Evolutionary conservation across 306 rosid genomes (phyloP), one percentile per base, ranked within the genome.

Genomic region (Corylus heterophylla): DNA sequence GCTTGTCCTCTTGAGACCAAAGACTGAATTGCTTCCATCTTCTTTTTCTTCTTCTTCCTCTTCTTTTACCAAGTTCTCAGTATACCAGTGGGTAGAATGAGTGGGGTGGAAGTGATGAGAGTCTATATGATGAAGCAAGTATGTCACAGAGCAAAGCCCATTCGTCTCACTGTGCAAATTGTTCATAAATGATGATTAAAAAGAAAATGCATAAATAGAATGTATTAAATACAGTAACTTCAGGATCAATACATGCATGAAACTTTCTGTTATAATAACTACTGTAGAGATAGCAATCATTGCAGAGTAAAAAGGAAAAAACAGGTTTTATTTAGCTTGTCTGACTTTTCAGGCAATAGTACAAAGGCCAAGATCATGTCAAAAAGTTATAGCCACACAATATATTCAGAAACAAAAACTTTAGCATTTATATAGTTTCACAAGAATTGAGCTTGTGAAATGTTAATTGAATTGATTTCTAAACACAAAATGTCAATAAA

Each of bases 91-190:
- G 1, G 2, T 31, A 31, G 35, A 22, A 22, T 22, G 22, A 22
- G 22, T 22, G 22, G 22, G 22, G 22, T 22, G 22, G 22, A 22
- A 22, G 22, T 22, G 22, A 22, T 0, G 0, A 22, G 0, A 22
- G 22, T 22, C 22, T 22, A 22, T 0, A 22, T 22, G 22, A 22
- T 22, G 94, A 89, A 80, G 98, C 98, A 82, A 95, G 95, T 50
- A 92, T 74, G 77, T 95, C 97, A 81, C 97, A 96, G 20, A 96
- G 98, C 89, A 78, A 50, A 25, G 97, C 86, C 99, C 99, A 96
- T 68, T 90, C 94, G 62, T 93, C 97, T 87, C 86, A 85, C 82
- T 92, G 96, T 59, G 99, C 93, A 85, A 95, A 92, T 98, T 92
- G 92, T 88, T 66, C 56, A 75, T 56, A 55, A 74, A 80, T 55